Evolutionary conservation across 2,329 filamentous ascomycete species (phyloP).

Genomic region (Thelonectria olida): DNA sequence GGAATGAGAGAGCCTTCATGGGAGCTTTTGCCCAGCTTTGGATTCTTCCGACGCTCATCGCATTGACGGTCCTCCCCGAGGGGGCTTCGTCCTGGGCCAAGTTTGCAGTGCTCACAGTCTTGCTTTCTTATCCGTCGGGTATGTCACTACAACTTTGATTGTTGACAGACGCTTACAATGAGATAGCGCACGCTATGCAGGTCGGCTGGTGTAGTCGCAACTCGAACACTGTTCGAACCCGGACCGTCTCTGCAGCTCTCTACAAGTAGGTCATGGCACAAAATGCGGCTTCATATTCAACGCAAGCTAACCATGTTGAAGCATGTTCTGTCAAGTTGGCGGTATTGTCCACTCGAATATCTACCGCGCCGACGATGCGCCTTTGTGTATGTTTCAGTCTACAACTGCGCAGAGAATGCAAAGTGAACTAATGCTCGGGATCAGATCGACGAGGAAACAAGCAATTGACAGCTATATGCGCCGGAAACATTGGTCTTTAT

Average conservation of each 20-base stretch:
- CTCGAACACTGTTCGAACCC: conserved; percentile 66
- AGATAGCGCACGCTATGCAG: conserved; percentile 45
- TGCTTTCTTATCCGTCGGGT: conserved; percentile 53
- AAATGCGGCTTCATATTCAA: not conserved
- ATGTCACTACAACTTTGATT: not conserved
- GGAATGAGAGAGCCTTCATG: conserved; percentile 56
- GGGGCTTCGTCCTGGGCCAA: conserved; percentile 44
- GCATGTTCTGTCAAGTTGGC: conserved; percentile 54
- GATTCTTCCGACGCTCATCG: conserved; percentile 67
- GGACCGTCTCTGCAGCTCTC: conserved; percentile 66
- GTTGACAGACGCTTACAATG: conserved; percentile 30
- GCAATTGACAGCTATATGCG: conserved; percentile 16
- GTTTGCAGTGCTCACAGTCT: conserved; percentile 45
- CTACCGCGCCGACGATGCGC: conserved; percentile 32
- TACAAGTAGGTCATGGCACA: conserved; percentile 56
- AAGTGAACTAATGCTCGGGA: not conserved
- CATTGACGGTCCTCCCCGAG: conserved; percentile 38
- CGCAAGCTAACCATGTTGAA: not conserved
- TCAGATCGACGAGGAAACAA: conserved; percentile 19
- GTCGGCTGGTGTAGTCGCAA: conserved; percentile 69
- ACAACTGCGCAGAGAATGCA: too few species aligned
- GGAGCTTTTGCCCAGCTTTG: conserved; percentile 59
- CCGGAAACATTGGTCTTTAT: conserved; percentile 21
- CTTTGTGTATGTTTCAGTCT: conserved; percentile 10
- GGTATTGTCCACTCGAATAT: conserved; percentile 51